Evolutionary conservation across 2,329 filamentous ascomycete genomes (phyloP).

Genomic region (Endothia cerciana): DNA sequence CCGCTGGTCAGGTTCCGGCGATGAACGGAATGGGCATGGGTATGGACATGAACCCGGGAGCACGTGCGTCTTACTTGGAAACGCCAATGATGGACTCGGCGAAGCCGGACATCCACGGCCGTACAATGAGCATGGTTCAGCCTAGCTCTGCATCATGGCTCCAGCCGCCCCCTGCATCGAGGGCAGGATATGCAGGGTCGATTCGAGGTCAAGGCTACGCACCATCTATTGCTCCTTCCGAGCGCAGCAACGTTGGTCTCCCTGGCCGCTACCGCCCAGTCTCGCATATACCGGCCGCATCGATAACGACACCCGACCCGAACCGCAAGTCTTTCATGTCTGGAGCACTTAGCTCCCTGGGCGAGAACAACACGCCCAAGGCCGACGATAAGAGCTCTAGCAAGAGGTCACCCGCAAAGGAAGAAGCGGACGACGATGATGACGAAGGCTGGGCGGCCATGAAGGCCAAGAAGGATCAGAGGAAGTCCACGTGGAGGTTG

Average conservation of each 20-base stretch:
- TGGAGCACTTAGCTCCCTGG: slow-evolving; percentile 40
- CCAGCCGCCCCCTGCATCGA: slow-evolving; percentile 42
- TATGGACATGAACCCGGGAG: slow-evolving; percentile 34
- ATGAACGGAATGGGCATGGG: slow-evolving; percentile 34
- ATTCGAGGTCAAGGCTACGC: slow-evolving; percentile 69
- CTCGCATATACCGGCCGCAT: slow-evolving; percentile 59
- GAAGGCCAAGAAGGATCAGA: slow-evolving; percentile 71
- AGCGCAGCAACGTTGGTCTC: slow-evolving; percentile 90
- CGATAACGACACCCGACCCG: slow-evolving; percentile 36
- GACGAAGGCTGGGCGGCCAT: slow-evolving; percentile 73
- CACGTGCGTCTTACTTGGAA: slow-evolving; percentile 52
- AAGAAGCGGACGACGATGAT: slow-evolving; percentile 62
- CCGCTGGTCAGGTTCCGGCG: slow-evolving; percentile 49
- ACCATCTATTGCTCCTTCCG: slow-evolving; percentile 90
- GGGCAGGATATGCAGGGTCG: slow-evolving; percentile 53
- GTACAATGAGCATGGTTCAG: slow-evolving; percentile 85
- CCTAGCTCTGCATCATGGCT: slow-evolving; percentile 65
- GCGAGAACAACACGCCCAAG: slow-evolving; percentile 36
- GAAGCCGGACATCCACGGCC: slow-evolving; percentile 52
- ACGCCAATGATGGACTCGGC: slow-evolving; percentile 47
- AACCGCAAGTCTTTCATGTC: slow-evolving; percentile 48
- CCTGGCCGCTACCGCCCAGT: slow-evolving; percentile 91
- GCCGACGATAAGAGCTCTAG: slow-evolving; percentile 31
- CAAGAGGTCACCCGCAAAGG: slow-evolving; percentile 45
- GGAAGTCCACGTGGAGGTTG: slow-evolving; percentile 65